phyloP scores from a whole-genome alignment of 2,329 filamentous ascomycete species.

The Phoma sp. region DNA sequence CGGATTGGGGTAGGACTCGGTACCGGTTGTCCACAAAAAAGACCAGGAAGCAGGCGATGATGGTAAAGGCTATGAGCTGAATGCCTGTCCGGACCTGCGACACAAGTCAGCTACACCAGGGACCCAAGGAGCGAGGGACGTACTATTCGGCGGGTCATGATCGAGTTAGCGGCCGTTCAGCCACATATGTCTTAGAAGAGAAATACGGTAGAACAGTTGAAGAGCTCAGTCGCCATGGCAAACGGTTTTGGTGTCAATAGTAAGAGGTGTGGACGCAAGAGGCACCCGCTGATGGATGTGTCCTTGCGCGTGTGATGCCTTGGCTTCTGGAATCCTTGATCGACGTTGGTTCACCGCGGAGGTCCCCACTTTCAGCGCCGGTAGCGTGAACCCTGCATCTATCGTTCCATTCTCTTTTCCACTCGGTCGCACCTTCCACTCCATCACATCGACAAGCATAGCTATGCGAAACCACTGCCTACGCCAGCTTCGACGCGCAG shows the following conservation, averaged over 20 bases:
- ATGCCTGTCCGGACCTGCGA: slow-evolving; percentile 67
- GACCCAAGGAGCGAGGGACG: slow-evolving; percentile 7
- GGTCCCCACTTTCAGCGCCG: slow-evolving; percentile 9
- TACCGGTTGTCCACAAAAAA: slow-evolving; percentile 89
- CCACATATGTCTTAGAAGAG: slow-evolving; percentile 14
- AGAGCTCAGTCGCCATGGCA: slow-evolving; percentile 24
- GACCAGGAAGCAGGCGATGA: slow-evolving; percentile 71
- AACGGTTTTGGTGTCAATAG: not conserved
- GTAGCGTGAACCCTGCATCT: slow-evolving; percentile 19
- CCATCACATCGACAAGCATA: not conserved
- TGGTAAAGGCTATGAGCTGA: slow-evolving; percentile 73
- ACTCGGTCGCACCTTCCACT: slow-evolving; percentile 11
- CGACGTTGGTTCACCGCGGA: slow-evolving; percentile 22
- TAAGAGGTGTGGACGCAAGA: slow-evolving; percentile 3
- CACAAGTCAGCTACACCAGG: not conserved
- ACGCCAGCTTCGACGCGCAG: slow-evolving; percentile 12
- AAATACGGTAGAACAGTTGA: not conserved
- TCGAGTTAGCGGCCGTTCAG: slow-evolving; percentile 18
- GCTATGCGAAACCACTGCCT: slow-evolving; percentile 30
- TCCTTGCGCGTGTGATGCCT: slow-evolving; percentile 24
- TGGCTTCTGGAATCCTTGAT: slow-evolving; percentile 29
- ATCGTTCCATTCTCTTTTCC: slow-evolving; percentile 1
- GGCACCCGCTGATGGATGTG: slow-evolving; percentile 16
- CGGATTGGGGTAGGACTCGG: slow-evolving; percentile 80
- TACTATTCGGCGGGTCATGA: slow-evolving; percentile 52